Evolutionary conservation across 352 stramenopile species (phyloP).

Genomic region (Globisporangium iwayamae): DNA sequence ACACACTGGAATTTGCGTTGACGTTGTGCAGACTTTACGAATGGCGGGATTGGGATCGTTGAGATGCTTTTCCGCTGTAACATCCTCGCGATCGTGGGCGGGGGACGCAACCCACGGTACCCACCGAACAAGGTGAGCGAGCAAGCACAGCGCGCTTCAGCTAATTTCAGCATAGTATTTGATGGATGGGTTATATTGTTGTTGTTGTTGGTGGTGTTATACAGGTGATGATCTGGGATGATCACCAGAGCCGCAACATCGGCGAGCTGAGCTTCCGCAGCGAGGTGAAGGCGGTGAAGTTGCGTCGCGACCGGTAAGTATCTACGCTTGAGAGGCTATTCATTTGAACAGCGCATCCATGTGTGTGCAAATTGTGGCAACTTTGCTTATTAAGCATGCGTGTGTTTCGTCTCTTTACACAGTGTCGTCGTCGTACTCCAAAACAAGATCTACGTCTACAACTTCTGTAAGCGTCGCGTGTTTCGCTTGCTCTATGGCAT

Average conservation of each 20-base stretch:
- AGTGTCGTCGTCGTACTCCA: slow-evolving; percentile 96
- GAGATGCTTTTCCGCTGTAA: slow-evolving; percentile 99
- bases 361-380: not conserved
- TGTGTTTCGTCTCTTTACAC: slow-evolving; percentile 1
- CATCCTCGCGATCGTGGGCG: slow-evolving; percentile 94
- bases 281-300: slow-evolving; percentile 94
- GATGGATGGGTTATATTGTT: not conserved
- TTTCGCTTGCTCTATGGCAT: not conserved
- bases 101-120: slow-evolving; percentile 90
- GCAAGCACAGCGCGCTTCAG: not conserved
- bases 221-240: slow-evolving; percentile 99
- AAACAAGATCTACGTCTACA: slow-evolving; percentile 98
- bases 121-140: slow-evolving; percentile 92
- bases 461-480: slow-evolving; percentile 79
- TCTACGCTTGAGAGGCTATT: not conserved
- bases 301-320: slow-evolving; percentile 90
- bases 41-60: slow-evolving; percentile 96
- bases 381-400: not conserved
- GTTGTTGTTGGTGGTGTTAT: not conserved
- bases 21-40: slow-evolving; percentile 77
- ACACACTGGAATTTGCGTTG: not conserved
- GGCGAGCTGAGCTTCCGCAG: slow-evolving; percentile 97
- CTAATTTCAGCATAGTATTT: not conserved
- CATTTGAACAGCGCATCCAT: not conserved
- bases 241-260: slow-evolving; percentile 97